phyloP scores from a whole-genome alignment of 2,329 filamentous ascomycete species.

The Zelopaecilomyces penicillatus region DNA sequence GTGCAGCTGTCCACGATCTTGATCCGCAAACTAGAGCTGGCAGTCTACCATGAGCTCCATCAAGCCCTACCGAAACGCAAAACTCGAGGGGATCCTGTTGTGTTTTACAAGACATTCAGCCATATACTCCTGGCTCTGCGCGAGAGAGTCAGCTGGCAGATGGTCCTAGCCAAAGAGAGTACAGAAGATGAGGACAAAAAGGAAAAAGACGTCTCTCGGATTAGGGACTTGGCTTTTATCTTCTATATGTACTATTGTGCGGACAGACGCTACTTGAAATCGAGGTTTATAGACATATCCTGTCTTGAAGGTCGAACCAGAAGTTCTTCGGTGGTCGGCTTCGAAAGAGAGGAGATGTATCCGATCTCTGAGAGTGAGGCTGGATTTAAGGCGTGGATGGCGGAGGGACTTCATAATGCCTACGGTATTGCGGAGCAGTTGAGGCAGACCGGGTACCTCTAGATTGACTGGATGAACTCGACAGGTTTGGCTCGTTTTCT shows the following conservation, averaged over 20 bases:
- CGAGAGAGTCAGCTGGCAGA: neutral
- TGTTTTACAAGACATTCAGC: neutral
- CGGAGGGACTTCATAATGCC: neutral
- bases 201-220: neutral
- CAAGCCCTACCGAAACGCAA: neutral
- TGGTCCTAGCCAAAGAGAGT: neutral
- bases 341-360: slow-evolving; percentile 2
- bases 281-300: no score
- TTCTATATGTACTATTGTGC: slow-evolving; percentile 7
- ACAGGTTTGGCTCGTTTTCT: no score
- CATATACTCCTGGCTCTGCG: slow-evolving; percentile 6
- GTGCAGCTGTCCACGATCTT: slow-evolving; percentile 6
- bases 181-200: neutral
- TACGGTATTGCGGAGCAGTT: no score
- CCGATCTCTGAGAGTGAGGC: slow-evolving; percentile 4
- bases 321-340: no score
- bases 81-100: neutral
- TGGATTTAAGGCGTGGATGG: slow-evolving; percentile 5
- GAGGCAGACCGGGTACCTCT: no score
- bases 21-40: slow-evolving; percentile 6
- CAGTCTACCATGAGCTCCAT: slow-evolving; percentile 3
- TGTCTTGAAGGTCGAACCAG: no score
- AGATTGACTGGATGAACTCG: no score
- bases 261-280: no score
- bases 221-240: slow-evolving; percentile 2